Evolutionary conservation across 148 eudicot species (phyloP).

Genomic region (Vaccinium vitisidaea): DNA sequence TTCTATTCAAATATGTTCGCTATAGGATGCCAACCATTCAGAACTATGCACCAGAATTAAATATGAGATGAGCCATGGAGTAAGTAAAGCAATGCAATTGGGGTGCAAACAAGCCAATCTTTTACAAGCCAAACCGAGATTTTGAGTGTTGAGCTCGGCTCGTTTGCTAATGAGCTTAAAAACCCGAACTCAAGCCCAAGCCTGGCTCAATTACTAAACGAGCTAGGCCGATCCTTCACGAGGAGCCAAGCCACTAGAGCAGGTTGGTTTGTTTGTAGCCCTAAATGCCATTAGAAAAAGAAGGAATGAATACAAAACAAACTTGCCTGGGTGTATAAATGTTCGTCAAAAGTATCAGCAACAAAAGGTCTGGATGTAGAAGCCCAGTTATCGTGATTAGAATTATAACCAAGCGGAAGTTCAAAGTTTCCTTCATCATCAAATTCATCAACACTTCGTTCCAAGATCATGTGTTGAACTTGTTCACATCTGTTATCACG

Average conservation of each 20-base stretch:
- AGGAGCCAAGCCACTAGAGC: too few relatives aligned
- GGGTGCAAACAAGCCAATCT: too few relatives aligned
- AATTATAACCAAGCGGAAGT: slow-evolving; percentile 10
- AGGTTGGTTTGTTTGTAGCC: too few relatives aligned
- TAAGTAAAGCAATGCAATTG: background rate
- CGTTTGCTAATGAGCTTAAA: too few relatives aligned
- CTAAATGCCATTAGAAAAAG: background rate
- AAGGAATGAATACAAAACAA: background rate
- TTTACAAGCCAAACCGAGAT: too few relatives aligned
- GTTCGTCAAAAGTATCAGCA: slow-evolving; percentile 4
- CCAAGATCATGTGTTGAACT: background rate
- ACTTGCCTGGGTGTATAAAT: slow-evolving; percentile 22
- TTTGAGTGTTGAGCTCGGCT: too few relatives aligned
- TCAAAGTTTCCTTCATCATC: slow-evolving; percentile 10
- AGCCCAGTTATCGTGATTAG: slow-evolving; percentile 10
- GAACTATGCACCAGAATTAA: background rate
- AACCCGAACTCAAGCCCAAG: too few relatives aligned
- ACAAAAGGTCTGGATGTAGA: background rate
- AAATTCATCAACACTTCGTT: slow-evolving; percentile 18
- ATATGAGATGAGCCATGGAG: background rate
- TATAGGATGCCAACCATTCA: background rate
- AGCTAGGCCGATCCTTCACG: too few relatives aligned
- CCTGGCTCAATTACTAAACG: too few relatives aligned
- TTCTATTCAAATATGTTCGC: background rate
- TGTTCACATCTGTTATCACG: background rate